Evolutionary conservation across 1,139 yeast species (phyloP), one percentile per base, ranked within the genome.

Genomic region (Taphrina wiesneri): DNA sequence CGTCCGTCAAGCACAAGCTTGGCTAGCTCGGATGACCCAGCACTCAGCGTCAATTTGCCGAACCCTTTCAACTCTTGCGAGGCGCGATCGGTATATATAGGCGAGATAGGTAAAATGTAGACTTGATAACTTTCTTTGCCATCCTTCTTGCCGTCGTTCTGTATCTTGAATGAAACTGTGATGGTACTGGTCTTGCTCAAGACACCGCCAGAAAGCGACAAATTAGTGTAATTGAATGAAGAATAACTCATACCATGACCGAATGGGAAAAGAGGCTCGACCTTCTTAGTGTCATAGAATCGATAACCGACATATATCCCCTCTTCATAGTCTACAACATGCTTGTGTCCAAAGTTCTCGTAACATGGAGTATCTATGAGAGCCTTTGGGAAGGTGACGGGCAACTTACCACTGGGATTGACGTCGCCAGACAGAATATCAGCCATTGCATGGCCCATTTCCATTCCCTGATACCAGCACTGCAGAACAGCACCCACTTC

Each of bases 181-280:
- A 46, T 46, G 6, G 25, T 23, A n/a, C 9, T 5, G 30, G 7
- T 28, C n/a, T 46, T 25, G 5, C 26, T 6, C 28, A 46, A 26
- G 6, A 21, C 19, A 19, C 19, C 51, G 9, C n/a, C 34, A 6
- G 45, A 39, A 4, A 75, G 75, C 19, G 68, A 62, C 67, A 77
- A 70, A 56, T 76, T 71, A 4, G 74, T 70, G 68, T 78, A 72
- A 19, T 73, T 76, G 71, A 83, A 85, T 0, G 76, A 70, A 7
- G 87, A 80, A 74, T 85, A 85, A 1, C 87, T 83, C 65, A 85
- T 78, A 17, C 88, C 88, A 72, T 75, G 78, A 17, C 88, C 88
- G 74, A 85, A 85, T 59, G 87, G 85, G 77, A 81, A 85, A 49
- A 82, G 78, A 21, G 82, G 84, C 30, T 77, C 75, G 64, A 74